These are phyloP conservation scores for Cryptococcus wingfieldii DNA, from an alignment of 1,284 basidiomycete species.

Conservation along the genomic window DNA sequence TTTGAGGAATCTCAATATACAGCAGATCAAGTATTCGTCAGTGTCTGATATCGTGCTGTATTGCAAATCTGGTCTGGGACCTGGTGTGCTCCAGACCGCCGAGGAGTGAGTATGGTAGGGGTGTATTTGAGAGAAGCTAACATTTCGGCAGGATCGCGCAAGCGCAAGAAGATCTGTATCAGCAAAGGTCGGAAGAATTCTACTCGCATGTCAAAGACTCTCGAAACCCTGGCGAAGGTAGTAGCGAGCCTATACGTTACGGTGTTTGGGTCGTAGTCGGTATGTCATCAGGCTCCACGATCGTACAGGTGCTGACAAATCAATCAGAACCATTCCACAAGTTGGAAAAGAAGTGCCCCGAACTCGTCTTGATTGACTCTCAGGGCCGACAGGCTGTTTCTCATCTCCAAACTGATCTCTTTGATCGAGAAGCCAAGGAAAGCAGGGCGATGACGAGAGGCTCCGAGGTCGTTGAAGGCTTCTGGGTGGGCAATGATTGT, in stretches of 20 bases:
- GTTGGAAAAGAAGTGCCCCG: constrained; percentile 52
- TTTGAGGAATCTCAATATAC: constrained; percentile 48
- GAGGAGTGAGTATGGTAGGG: constrained; percentile 28
- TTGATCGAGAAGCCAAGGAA: constrained; percentile 47
- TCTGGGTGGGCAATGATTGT: constrained; percentile 54
- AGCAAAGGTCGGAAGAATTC: constrained; percentile 38
- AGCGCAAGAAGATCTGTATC: constrained; percentile 45
- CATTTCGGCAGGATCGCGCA: constrained; percentile 29
- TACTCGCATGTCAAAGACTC: constrained; percentile 22
- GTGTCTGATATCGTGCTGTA: constrained; percentile 86
- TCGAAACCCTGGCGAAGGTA: constrained; percentile 30
- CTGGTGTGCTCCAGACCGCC: constrained; percentile 54
- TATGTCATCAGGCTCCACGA: constrained; percentile 29
- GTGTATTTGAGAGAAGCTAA: background rate
- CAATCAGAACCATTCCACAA: constrained; percentile 54
- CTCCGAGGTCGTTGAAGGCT: constrained; percentile 64
- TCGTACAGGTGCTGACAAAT: background rate
- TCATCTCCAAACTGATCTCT: constrained; percentile 51
- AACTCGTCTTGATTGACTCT: constrained; percentile 55
- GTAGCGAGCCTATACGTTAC: constrained; percentile 59
- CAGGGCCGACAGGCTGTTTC: constrained; percentile 45
- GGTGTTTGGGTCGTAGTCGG: constrained; percentile 82
- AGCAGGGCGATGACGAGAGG: constrained; percentile 60
- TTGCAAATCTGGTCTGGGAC: constrained; percentile 54
- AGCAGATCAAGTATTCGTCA: constrained; percentile 72